Evolutionary conservation across 208 protist species (phyloP), one percentile per base, ranked within the genome.

Genomic region (Crithidia expoeki): DNA sequence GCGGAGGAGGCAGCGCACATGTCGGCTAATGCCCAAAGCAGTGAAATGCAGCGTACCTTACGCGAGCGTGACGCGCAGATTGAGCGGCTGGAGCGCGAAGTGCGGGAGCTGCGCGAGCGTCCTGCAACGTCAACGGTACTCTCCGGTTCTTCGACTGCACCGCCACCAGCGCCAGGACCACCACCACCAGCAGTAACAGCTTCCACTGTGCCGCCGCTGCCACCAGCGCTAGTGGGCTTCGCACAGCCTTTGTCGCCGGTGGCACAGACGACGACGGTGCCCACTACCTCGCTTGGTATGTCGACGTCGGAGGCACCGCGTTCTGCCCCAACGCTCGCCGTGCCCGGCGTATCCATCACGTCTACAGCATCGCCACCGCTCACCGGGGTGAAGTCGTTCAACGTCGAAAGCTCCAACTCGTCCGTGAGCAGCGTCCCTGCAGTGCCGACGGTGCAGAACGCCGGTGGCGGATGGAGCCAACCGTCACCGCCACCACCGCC

Each of bases 31-130:
- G 57, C 77, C 27, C 67, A 79, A n/a, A 72, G 74, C 40, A 34
- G 28, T 17, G 72, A 80, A n/a, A 55, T 62, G 59, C 80, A 92
- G 36, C 68, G 74, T 0, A 21, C 72, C 33, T 55, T 85, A 51
- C 74, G 81, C 4, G 83, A 85, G 55, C 79, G 80, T 4, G 80
- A 83, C 17, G 75, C 50, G 11, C 67, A 73, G 23, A 83, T 92
- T n/a, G 64, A 75, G 38, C 58, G 59, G 11, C 80, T 91, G 27
- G 70, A 81, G 62, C 50, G 23, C 0, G 86, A 94, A 50, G 58
- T 92, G 44, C 58, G 59, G 19, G 71, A 85, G 50, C 60, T 86
- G 27, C 76, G 75, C 19, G 88, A 86, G 9, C 32, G 52, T 11
- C n/a, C 74, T 10, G 16, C 34, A 11, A 17, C 56, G 9, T 47